Percentiles rank a stretch among this genome's conserved stretches.
These are phyloP conservation scores for Rubia yunnanensis DNA, from an alignment of 257 asterid genomes.

Conservation along the genomic window DNA sequence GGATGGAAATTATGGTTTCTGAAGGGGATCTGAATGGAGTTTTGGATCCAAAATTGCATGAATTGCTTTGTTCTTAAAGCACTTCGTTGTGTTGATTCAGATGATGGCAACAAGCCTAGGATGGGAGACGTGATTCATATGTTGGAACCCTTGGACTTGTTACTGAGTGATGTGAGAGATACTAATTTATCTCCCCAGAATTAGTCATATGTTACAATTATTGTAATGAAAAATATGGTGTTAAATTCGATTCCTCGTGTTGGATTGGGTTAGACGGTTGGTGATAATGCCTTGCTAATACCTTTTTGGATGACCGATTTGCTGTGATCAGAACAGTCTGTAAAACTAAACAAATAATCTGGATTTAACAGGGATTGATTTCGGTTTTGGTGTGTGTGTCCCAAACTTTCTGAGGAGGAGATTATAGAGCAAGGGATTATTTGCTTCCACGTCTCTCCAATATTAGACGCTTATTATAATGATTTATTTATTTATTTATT, in stretches of 20 bases:
- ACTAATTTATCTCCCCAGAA: neutral
- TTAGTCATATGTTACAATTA: neutral
- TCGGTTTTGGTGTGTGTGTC: neutral
- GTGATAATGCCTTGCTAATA: too few species aligned
- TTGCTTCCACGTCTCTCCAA: slow-evolving; percentile 6
- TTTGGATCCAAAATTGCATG: slow-evolving; percentile 41
- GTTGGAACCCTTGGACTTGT: slow-evolving; percentile 45
- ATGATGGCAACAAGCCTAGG: slow-evolving; percentile 35
- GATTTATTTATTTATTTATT: too few species aligned
- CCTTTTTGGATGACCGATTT: too few species aligned
- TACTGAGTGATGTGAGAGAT: slow-evolving; percentile 36
- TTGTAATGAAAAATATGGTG: too few species aligned
- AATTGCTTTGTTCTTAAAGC: slow-evolving; percentile 42
- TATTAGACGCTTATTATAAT: neutral
- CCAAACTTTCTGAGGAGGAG: neutral
- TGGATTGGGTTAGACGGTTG: too few species aligned
- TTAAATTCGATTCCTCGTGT: too few species aligned
- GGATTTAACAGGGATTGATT: too few species aligned
- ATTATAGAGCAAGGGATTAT: neutral
- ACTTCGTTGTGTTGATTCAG: slow-evolving; percentile 50
- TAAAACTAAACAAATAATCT: too few species aligned
- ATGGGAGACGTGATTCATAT: slow-evolving; percentile 44
- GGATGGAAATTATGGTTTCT: slow-evolving; percentile 35
- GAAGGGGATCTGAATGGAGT: slow-evolving; percentile 20
- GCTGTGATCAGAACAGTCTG: too few species aligned